Evolutionary conservation across 306 rosid species (phyloP).

Genomic region (Potentilla sterilis): DNA sequence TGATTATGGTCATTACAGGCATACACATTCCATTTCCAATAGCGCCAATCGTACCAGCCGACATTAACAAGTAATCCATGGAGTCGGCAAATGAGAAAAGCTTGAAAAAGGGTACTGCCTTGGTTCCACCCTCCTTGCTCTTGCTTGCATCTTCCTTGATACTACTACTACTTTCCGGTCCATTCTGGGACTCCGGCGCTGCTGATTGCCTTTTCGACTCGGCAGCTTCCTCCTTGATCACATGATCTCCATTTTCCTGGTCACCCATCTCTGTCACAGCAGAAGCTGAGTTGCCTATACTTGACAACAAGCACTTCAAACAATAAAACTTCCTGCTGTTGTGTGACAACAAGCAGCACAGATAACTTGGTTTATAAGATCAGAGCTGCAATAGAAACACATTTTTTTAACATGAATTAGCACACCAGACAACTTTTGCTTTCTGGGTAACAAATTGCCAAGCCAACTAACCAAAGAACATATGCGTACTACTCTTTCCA

Average conservation of each 20-base stretch:
- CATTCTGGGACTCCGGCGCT: neutral
- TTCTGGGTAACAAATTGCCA: constrained; percentile 3
- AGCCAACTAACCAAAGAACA: constrained; percentile 4
- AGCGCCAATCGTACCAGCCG: constrained; percentile 36
- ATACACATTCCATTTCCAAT: constrained; percentile 52
- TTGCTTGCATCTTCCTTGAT: neutral
- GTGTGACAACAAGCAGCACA: neutral
- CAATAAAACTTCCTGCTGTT: neutral
- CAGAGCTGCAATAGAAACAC: neutral
- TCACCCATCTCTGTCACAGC: neutral
- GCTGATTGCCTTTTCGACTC: neutral
- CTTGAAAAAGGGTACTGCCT: neutral
- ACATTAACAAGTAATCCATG: neutral
- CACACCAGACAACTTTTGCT: neutral
- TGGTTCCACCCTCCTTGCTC: neutral
- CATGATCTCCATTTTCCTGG: neutral
- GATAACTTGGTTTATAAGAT: neutral
- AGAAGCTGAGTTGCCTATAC: neutral
- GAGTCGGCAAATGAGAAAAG: constrained; percentile 5
- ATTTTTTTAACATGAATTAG: neutral
- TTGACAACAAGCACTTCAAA: neutral
- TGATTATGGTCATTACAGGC: constrained; percentile 19
- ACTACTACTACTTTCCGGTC: neutral
- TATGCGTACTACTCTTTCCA: neutral
- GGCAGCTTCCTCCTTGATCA: neutral